Percentiles rank a stretch among this genome's conserved stretches.
These are phyloP conservation scores for Boechera stricta DNA, from an alignment of 345 rosid species.

Conservation along the genomic window DNA sequence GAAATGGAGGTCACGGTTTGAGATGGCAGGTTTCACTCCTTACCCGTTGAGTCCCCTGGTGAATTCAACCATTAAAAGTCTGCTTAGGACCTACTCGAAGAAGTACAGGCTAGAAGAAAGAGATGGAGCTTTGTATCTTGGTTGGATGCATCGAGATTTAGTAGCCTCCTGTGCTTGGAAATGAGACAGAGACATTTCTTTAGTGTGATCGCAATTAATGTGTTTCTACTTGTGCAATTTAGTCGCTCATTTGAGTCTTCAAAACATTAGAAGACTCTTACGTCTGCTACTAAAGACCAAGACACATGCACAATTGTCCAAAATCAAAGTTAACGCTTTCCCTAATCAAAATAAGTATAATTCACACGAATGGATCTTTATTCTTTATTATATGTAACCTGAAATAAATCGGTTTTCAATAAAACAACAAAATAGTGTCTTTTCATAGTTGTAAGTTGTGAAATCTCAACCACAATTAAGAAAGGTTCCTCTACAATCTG, in stretches of 20 bases:
- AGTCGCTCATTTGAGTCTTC: slow-evolving; percentile 25
- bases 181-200: slow-evolving; percentile 42
- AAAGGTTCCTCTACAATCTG: neutral
- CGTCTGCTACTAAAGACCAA: slow-evolving; percentile 13
- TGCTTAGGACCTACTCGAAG: slow-evolving; percentile 66
- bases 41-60: slow-evolving; percentile 83
- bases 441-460: neutral
- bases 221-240: slow-evolving; percentile 27
- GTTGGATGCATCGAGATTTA: slow-evolving; percentile 93
- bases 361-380: neutral
- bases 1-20: slow-evolving; percentile 84
- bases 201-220: slow-evolving; percentile 18
- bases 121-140: slow-evolving; percentile 84
- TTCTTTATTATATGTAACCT: neutral
- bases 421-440: neutral
- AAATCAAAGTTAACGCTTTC: neutral
- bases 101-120: slow-evolving; percentile 82
- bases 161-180: slow-evolving; percentile 94
- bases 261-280: slow-evolving; percentile 18
- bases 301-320: neutral
- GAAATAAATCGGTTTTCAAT: neutral
- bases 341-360: neutral
- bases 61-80: slow-evolving; percentile 69
- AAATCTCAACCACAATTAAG: neutral
- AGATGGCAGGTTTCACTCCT: slow-evolving; percentile 84